Evolutionary conservation across 2,329 filamentous ascomycete genomes (phyloP).

Genomic region (Orbilia oligospora): DNA sequence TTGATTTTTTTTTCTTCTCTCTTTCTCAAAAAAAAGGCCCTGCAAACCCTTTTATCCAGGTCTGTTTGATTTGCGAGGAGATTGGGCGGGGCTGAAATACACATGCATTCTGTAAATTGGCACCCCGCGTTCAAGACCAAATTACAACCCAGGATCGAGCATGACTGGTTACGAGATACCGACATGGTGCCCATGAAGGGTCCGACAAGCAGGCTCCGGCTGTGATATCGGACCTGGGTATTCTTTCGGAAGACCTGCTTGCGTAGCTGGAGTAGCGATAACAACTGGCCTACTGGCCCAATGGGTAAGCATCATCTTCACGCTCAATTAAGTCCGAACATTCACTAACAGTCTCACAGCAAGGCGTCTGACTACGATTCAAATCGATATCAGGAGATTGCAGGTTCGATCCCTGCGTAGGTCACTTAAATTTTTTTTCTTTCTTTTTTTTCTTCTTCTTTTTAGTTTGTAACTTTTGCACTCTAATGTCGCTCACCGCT

Average conservation of each 20-base stretch:
- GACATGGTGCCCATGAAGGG: constrained; percentile 27
- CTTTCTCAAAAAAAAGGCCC: neutral
- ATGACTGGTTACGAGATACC: constrained; percentile 18
- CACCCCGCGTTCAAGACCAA: constrained; percentile 7
- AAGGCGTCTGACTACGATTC: too few species aligned
- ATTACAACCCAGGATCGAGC: neutral
- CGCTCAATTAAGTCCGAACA: too few species aligned
- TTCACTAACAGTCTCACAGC: too few species aligned
- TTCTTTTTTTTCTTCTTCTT: too few species aligned
- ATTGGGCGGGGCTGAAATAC: constrained; percentile 1
- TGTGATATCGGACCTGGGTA: neutral
- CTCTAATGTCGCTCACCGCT: too few species aligned
- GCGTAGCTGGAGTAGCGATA: too few species aligned
- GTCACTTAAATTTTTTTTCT: too few species aligned
- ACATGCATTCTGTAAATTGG: constrained; percentile 17
- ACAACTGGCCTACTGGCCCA: too few species aligned
- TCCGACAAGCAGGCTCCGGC: constrained; percentile 6
- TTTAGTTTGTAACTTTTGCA: too few species aligned
- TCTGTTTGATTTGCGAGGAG: neutral
- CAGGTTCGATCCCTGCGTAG: too few species aligned
- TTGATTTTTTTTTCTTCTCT: neutral
- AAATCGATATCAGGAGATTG: too few species aligned
- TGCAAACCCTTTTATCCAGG: neutral
- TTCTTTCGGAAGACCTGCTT: neutral
- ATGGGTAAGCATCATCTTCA: too few species aligned